Conservation (phyloP, 306 rosid genomes). For the Geum urbanum region DNA sequence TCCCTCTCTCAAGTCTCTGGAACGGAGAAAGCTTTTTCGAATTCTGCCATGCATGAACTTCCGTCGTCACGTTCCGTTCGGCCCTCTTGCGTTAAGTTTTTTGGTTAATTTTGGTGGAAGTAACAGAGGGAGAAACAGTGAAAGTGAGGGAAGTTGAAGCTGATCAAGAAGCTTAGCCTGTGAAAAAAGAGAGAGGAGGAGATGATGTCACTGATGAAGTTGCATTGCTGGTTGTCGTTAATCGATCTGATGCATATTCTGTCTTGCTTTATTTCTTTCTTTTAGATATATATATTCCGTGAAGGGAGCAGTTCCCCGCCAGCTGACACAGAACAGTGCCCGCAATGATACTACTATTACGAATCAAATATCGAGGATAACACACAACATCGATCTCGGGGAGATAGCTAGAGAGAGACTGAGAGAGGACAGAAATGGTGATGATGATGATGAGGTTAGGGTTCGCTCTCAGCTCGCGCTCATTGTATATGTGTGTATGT, state of each 20-base stretch:
- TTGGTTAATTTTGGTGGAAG: not conserved
- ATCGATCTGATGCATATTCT: constrained; percentile 9
- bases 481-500: constrained; percentile 5
- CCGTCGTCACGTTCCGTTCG: constrained; percentile 32
- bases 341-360: not conserved
- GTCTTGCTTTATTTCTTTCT: constrained; percentile 2
- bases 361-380: not conserved
- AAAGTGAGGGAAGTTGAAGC: not conserved
- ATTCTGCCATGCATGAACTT: not conserved
- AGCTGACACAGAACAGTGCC: constrained; percentile 40
- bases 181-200: not conserved
- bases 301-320: constrained; percentile 50
- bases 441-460: constrained; percentile 18
- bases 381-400: not conserved
- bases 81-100: too few species aligned
- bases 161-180: not conserved
- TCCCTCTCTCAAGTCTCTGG: constrained; percentile 33
- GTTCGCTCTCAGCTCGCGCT: not conserved
- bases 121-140: not conserved
- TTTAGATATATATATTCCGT: not conserved
- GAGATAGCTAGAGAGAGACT: not conserved
- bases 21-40: constrained; percentile 13
- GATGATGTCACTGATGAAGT: not conserved
- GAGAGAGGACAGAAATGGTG: constrained; percentile 14
- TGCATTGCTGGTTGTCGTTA: not conserved